phyloP scores from a whole-genome alignment of 495 filamentous ascomycete species.

The Penicillium roqueforti region DNA sequence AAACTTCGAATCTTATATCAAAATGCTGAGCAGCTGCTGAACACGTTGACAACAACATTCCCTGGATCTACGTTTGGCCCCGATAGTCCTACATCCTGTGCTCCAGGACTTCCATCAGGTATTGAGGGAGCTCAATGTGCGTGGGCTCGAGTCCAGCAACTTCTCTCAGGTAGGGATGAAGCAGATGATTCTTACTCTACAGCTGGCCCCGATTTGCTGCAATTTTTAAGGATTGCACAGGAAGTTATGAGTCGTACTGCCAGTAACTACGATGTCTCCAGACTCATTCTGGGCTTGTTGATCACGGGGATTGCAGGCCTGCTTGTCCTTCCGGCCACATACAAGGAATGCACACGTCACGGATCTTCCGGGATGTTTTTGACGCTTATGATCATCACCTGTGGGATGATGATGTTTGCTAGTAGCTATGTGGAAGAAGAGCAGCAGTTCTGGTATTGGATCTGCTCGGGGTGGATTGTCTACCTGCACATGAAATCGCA shows the following conservation, averaged over 20 bases:
- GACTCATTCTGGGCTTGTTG: constrained; percentile 52
- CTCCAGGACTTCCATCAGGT: constrained; percentile 31
- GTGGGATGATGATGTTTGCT: constrained; percentile 91
- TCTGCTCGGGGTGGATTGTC: constrained; percentile 69
- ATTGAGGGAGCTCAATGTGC: constrained; percentile 62
- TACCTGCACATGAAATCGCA: constrained; percentile 55
- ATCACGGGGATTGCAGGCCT: constrained; percentile 42
- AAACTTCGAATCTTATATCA: constrained; percentile 60
- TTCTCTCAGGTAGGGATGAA: constrained; percentile 11
- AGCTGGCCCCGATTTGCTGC: constrained; percentile 22
- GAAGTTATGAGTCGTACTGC: constrained; percentile 76
- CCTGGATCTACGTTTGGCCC: constrained; percentile 51
- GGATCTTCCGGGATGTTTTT: constrained; percentile 30
- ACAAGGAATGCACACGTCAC: constrained; percentile 18
- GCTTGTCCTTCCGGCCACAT: constrained; percentile 29
- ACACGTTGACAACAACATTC: constrained; percentile 67
- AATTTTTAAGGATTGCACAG: constrained; percentile 70
- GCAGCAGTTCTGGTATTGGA: constrained; percentile 98
- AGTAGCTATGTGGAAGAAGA: constrained; percentile 98
- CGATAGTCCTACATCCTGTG: constrained; percentile 37
- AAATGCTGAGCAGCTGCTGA: constrained; percentile 76
- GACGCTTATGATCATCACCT: constrained; percentile 45
- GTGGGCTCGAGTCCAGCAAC: constrained; percentile 46
- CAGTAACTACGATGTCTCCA: constrained; percentile 77
- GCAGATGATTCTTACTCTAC: constrained; percentile 10